Evolutionary conservation across 768 basidiomycete genomes (phyloP), one percentile per base, ranked within the genome.

Genomic region (Cystobasidium tubakii): DNA sequence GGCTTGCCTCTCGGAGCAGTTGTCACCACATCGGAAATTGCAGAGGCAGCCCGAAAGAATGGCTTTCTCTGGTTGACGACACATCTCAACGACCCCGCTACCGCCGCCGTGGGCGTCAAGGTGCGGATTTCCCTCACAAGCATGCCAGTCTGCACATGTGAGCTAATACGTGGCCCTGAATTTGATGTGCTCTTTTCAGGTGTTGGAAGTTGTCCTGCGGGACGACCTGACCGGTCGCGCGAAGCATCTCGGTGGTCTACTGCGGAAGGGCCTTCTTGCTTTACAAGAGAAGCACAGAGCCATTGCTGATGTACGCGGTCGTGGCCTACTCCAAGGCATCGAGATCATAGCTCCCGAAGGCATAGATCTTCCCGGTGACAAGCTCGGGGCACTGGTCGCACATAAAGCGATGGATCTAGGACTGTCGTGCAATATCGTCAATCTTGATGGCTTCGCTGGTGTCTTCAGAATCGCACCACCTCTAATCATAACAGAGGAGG

Each of bases 21-120:
- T 12, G 66, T 77, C 42, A 76, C 75, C 4, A 73, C 78, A 21
- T 44, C 65, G 3, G 72, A 62, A 31, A 78, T 79, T 39, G 76
- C 73, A 23, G 34, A 69, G 36, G 53, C 60, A 1, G 57, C 66
- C 13, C 36, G 57, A 31, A 62, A 75, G 21, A 31, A 64, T n/a
- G 79, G 78, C 15, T 79, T 75, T 73, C 53, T 78, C 43, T 78
- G 62, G 64, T 76, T 77, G 50, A 79, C 78, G 15, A 78, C 79
- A 6, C 79, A 78, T 39, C 34, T 79, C 39, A 76, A 74, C 50
- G 77, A 78, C 50, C 78, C 78, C 1, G 71, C 76, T 21, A 53
- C 62, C 10, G 71, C 66, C 46, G 75, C 77, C 0, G 74, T 77
- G 17, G 79, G 76, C 13, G 46, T 70, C 13, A 54, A 46, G 44